Evolutionary conservation across 345 rosid genomes (phyloP), one percentile per base, ranked within the genome.

Genomic region (Aegle marmelos): DNA sequence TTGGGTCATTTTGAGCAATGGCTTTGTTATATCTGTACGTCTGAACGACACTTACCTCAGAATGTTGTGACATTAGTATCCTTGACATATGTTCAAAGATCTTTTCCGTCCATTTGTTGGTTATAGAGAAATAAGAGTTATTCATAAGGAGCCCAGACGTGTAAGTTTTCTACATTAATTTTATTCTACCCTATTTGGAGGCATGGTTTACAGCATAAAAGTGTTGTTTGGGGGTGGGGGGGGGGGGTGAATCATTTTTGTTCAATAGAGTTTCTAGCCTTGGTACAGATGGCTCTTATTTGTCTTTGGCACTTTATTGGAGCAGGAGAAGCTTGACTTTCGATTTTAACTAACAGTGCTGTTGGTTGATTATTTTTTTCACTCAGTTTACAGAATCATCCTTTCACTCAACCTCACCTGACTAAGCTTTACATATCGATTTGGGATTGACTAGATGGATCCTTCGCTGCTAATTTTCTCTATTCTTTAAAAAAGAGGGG

Each of bases 51-150:
- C 22, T 2, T 72, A 54, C 74, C 28, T 65, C 22, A 28, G 50
- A 24, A 25, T 50, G 59, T 33, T 41, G 36, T 30, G 73, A 37
- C 64, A n/a, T 54, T 22, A 64, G 36, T 48, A 45, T 77, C 85
- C 85, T 83, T 84, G 67, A 83, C 80, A 66, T 61, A 37, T 57
- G 59, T 45, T 60, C 39, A 45, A 68, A 90, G 94, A 90, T 82
- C 85, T 88, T 70, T 90, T 90, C 76, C 88, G 90, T 60, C 90
- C 91, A 63, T 89, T 89, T 81, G 63, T 83, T 19, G 92, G 94
- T 76, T 89, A 85, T 82, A 86, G 85, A 70, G 94, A 89, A 28
- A 86, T 89, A 82, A 90, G 80, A 85, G 88, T 90, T 56, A 61
- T 89, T 75, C 90, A 86, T 82, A 87, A 84, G 85, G 92, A 89